A percentile compares a stretch with the other conserved stretches of the same genome.
Evolutionary conservation across 2,329 filamentous ascomycete genomes (phyloP).

Genomic region (Pseudopyricularia cyperi): DNA sequence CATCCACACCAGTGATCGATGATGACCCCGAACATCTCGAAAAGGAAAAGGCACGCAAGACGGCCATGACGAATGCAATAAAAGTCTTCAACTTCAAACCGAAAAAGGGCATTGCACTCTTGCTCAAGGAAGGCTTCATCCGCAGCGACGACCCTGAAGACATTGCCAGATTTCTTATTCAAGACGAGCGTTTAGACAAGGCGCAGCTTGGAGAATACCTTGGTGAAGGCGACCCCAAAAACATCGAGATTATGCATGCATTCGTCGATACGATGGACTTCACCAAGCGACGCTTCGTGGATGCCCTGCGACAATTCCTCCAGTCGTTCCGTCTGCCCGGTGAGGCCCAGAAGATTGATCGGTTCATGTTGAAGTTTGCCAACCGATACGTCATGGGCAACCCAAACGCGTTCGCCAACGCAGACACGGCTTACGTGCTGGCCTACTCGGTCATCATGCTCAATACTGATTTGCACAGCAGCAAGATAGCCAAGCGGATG

Average conservation of each 20-base stretch:
- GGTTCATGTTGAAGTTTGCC: slow-evolving; percentile 98
- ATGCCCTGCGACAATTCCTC: slow-evolving; percentile 79
- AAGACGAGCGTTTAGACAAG: slow-evolving; percentile 80
- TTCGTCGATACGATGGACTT: slow-evolving; percentile 97
- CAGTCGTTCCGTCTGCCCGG: slow-evolving; percentile 92
- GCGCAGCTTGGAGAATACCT: slow-evolving; percentile 86
- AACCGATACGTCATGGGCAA: slow-evolving; percentile 92
- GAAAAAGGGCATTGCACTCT: slow-evolving; percentile 76
- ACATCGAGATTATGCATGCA: slow-evolving; percentile 95
- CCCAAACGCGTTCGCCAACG: slow-evolving; percentile 94
- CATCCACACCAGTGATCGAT: slow-evolving; percentile 59
- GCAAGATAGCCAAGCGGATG: slow-evolving; percentile 75
- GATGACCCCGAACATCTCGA: slow-evolving; percentile 94
- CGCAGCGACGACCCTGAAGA: slow-evolving; percentile 63
- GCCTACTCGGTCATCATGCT: slow-evolving; percentile 94
- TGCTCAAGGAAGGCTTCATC: slow-evolving; percentile 82
- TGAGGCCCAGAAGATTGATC: slow-evolving; percentile 97
- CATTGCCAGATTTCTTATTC: slow-evolving; percentile 70
- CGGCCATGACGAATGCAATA: slow-evolving; percentile 77
- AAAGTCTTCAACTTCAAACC: slow-evolving; percentile 96
- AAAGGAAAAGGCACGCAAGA: slow-evolving; percentile 87
- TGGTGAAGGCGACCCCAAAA: slow-evolving; percentile 83
- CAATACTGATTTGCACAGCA: slow-evolving; percentile 91
- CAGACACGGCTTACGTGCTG: slow-evolving; percentile 92
- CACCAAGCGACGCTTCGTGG: slow-evolving; percentile 78